Evolutionary conservation across 2,329 filamentous ascomycete genomes (phyloP), one percentile per base, ranked within the genome.

Genomic region (Xylaria hypoxylon): DNA sequence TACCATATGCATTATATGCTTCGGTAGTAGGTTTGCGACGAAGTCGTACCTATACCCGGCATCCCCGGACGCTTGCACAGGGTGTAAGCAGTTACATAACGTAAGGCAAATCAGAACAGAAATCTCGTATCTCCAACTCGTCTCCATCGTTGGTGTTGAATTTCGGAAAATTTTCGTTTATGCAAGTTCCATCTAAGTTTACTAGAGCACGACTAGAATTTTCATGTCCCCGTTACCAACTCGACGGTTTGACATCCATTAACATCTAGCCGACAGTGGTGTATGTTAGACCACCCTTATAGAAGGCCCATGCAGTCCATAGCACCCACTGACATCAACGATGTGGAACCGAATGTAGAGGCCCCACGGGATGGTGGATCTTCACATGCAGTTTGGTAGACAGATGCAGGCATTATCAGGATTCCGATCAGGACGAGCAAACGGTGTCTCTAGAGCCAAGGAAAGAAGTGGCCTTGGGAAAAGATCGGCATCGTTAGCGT

Each of bases 311-410:
- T n/a, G n/a, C n/a, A n/a, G 17, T 48, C 19, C 44, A 28, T 15
- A 51, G 52, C 45, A 63, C 24, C 38, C 38, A 62, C 63, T 67
- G 65, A 68, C 62, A 62, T 62, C 65, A 65, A 50, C 33, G 40
- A 33, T 61, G 65, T 48, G 51, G 61, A 42, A 50, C 44, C 22
- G 15, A 15, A 48, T 33, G 52, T 24, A 26, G 26, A 22, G 22
- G 3, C 47, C 56, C 62, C 62, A 62, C 47, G 45, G 40, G 31
- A 56, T 26, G 31, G 62, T 65, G 65, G 57, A 59, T 13, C 52
- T 48, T 52, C 11, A 24, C 42, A 62, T 59, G 64, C 59, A 13
- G 17, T 55, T 55, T n/a, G 47, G 35, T 15, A 38, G 35, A 38
- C 35, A 38, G 13, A 51, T 28, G 42, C 28, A 59, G 51, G 33